Evolutionary conservation across 768 basidiomycete species (phyloP).

Genomic region (Macrolepiota albuminosa): DNA sequence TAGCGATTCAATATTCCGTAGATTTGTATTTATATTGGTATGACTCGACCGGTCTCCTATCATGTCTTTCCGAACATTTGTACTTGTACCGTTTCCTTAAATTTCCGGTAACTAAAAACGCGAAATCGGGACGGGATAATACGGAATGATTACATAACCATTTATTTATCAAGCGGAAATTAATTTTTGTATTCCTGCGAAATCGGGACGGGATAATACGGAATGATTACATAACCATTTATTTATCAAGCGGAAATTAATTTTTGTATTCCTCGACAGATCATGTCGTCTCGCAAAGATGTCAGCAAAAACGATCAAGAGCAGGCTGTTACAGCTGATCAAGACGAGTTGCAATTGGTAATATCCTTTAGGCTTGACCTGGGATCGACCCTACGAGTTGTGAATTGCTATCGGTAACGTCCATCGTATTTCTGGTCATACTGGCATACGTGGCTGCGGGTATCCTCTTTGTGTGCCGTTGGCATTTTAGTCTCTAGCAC

Average conservation of each 20-base stretch:
- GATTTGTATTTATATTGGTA: neutral
- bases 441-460: conserved; percentile 82
- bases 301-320: conserved; percentile 22
- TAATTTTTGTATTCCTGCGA: neutral
- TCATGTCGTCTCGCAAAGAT: conserved; percentile 20
- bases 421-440: conserved; percentile 48
- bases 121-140: neutral
- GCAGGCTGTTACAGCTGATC: conserved; percentile 24
- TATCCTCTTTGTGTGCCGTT: conserved; percentile 53
- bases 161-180: neutral
- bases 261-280: neutral
- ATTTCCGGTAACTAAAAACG: neutral
- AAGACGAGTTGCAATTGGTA: conserved; percentile 46
- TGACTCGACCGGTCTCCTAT: neutral
- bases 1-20: conserved; percentile 29
- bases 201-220: neutral
- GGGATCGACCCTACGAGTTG: conserved; percentile 23
- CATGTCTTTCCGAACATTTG: too few species aligned
- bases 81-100: neutral
- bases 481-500: conserved; percentile 19
- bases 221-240: conserved; percentile 10
- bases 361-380: conserved; percentile 25
- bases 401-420: conserved; percentile 65
- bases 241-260: neutral
- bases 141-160: conserved; percentile 10